Percentiles rank a stretch among this genome's conserved stretches.
Conservation (phyloP, 1,284 basidiomycete genomes). For the Termitomyces sp. region DNA sequence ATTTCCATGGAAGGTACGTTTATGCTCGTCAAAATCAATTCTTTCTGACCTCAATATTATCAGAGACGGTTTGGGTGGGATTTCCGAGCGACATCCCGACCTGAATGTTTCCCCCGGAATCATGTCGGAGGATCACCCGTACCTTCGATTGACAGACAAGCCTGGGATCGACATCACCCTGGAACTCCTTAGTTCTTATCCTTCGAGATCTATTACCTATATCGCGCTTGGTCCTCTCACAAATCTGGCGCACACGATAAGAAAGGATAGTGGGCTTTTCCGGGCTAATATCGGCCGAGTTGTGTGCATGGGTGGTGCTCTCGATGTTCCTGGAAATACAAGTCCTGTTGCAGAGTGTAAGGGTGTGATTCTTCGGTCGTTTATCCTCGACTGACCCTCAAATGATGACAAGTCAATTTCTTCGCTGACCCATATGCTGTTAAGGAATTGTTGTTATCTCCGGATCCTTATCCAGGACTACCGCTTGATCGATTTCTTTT, state of each 20-base stretch:
- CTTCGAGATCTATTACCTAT: conserved; percentile 71
- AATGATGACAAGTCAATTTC: conserved; percentile 70
- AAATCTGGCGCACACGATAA: conserved; percentile 72
- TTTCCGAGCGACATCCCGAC: conserved; percentile 71
- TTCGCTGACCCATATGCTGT: conserved; percentile 91
- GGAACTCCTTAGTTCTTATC: conserved; percentile 57
- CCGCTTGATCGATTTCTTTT: conserved; percentile 67
- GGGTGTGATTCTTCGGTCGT: conserved; percentile 13
- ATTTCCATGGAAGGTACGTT: conserved; percentile 74
- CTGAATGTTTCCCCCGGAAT: conserved; percentile 41
- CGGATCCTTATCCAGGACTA: conserved; percentile 34
- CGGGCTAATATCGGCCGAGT: conserved; percentile 66
- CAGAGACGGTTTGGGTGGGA: conserved; percentile 80
- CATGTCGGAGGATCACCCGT: conserved; percentile 32
- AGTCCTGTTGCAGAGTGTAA: conserved; percentile 77
- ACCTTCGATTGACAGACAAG: conserved; percentile 46
- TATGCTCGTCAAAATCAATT: not conserved
- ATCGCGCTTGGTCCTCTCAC: conserved; percentile 87
- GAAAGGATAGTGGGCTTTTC: conserved; percentile 50
- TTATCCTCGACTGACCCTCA: conserved; percentile 5
- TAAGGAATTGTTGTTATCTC: conserved; percentile 51
- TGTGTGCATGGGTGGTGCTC: conserved; percentile 92
- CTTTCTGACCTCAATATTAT: not conserved
- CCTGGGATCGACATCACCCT: conserved; percentile 64
- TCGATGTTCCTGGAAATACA: conserved; percentile 92